Percentiles rank a stretch among this genome's conserved stretches.
phyloP scores from a whole-genome alignment of 345 rosid species.

The Acer negundo region DNA sequence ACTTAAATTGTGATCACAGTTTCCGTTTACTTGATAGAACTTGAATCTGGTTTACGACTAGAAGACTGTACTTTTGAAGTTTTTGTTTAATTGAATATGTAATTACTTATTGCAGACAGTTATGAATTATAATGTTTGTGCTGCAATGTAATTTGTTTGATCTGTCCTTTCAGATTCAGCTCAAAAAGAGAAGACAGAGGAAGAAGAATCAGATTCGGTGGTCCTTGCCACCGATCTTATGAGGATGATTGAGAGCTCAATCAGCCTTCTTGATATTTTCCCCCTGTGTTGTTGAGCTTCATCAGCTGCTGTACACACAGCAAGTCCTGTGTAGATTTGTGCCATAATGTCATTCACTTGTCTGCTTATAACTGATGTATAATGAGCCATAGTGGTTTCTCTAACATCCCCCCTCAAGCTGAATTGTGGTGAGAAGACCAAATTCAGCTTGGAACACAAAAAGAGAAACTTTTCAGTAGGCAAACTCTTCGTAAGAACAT shows the following conservation, averaged over 20 bases:
- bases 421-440: too few relatives aligned
- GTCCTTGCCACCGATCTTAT: constrained; percentile 72
- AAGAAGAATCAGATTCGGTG: constrained; percentile 51
- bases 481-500: too few relatives aligned
- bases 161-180: constrained; percentile 53
- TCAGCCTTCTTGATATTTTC: constrained; percentile 13
- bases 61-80: background rate
- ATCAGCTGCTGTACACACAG: too few relatives aligned
- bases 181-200: constrained; percentile 43
- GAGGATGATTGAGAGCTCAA: constrained; percentile 60
- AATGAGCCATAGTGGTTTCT: too few relatives aligned
- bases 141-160: constrained; percentile 20
- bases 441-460: too few relatives aligned
- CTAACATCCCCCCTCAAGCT: too few relatives aligned
- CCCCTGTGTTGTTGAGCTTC: too few relatives aligned
- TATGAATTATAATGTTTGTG: constrained; percentile 11
- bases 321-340: too few relatives aligned
- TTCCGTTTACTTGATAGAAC: background rate
- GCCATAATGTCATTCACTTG: too few relatives aligned
- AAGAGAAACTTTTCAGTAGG: too few relatives aligned
- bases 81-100: background rate
- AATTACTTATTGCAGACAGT: background rate
- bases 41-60: background rate
- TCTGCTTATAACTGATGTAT: too few relatives aligned
- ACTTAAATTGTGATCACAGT: background rate